Base-by-base conservation (phyloP, 345 rosid genomes). In the Aquilaria yunnanensis region DNA sequence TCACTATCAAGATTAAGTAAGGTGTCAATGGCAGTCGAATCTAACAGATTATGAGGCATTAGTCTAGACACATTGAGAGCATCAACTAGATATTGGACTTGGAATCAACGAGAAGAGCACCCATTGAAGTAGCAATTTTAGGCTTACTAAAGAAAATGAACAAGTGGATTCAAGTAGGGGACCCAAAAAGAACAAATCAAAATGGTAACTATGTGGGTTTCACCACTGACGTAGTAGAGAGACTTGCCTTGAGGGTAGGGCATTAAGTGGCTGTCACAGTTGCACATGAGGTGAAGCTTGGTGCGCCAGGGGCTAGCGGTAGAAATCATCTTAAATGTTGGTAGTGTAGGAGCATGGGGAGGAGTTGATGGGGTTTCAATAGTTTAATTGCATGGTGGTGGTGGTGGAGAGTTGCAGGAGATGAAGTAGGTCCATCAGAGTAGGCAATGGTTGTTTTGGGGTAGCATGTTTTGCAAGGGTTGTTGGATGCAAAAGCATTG, bases 61-160 rank as follows among this genome's bases (percentile, higher is more conserved):
- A 89, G 59, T 8, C 82, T 76, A 0, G 94, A 72, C 16, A 81
- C 85, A 65, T 89, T 92, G 61, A 89, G 81, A 11, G 91, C 95
- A 64, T 92, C 96, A 92, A 87, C 98, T 95, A 92, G 0, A 86
- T 81, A 54, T 92, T 90, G 1, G 88, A 86, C 72, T 89, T 89
- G 14, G 90, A 72, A 52, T 80, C 88, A 41, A 77, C 80, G 6
- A 91, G 80, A 14, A 89, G 74, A 10, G 83, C 69, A 10, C 92
- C 96, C 92, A 92, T 85, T 0, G 96, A 81, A 14, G 90, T 79
- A 16, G 81, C 74, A 32, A 92, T 87, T 62, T 89, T 89, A 9
- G 92, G 92, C 70, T 75, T 86, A 70, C 56, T 74, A 49, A 84
- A 68, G 81, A 89, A 92, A 45, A 89, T 67, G 54, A 89, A 92